Evolutionary conservation across 192 early-diverging fungal genomes (phyloP).

Genomic region (Coemansia sp.): DNA sequence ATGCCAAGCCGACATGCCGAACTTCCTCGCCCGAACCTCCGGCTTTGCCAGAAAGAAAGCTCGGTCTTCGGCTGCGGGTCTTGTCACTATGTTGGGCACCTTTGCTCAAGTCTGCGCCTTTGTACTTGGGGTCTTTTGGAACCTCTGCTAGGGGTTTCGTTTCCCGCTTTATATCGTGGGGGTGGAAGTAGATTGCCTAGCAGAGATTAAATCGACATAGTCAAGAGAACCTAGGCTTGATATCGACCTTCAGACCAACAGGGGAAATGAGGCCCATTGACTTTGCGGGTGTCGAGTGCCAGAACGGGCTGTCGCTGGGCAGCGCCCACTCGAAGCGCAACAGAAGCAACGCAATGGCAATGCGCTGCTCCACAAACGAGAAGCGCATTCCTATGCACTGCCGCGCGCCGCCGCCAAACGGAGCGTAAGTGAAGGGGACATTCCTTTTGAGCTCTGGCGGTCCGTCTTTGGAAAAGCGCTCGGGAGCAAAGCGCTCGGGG

Average conservation of each 20-base stretch:
- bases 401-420: conserved; percentile 53
- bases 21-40: no score
- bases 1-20: no score
- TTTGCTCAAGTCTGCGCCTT: no score
- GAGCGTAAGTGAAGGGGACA: conserved; percentile 48
- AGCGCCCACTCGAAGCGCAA: conserved; percentile 38
- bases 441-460: conserved; percentile 21
- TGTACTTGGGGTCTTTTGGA: no score
- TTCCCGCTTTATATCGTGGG: no score
- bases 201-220: no score
- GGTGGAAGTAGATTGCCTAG: no score
- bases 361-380: conserved; percentile 54
- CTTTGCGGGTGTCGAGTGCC: conserved; percentile 13
- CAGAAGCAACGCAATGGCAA: conserved; percentile 51
- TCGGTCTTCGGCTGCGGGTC: no score
- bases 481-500: conserved; percentile 43
- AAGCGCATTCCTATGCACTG: conserved; percentile 59
- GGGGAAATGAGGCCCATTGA: conserved; percentile 40
- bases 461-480: conserved; percentile 46
- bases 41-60: no score
- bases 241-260: conserved; percentile 25
- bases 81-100: no score
- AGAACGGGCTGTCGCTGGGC: conserved; percentile 37
- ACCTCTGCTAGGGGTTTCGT: no score
- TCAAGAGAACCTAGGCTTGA: no score